Percentiles rank a stretch among this genome's conserved stretches.
phyloP scores from a whole-genome alignment of 768 basidiomycete species.

The Ramaria rubella region DNA sequence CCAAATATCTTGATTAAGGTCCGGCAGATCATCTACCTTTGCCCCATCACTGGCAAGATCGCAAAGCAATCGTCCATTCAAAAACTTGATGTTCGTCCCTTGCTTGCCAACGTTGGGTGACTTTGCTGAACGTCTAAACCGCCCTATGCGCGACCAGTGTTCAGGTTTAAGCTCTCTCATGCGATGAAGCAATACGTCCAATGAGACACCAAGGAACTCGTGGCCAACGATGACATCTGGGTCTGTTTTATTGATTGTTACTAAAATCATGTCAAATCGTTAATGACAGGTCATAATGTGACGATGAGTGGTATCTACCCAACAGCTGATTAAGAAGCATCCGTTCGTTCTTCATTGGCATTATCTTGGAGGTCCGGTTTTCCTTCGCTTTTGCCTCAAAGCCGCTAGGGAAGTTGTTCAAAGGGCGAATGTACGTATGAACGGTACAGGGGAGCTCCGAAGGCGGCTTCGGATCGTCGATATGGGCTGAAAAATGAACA shows the following conservation, averaged over 20 bases:
- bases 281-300: not conserved
- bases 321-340: slow-evolving; percentile 79
- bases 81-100: slow-evolving; percentile 75
- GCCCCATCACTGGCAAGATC: slow-evolving; percentile 93
- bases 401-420: slow-evolving; percentile 78
- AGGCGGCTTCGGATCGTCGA: slow-evolving; percentile 90
- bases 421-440: slow-evolving; percentile 84
- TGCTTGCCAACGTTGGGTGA: slow-evolving; percentile 80
- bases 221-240: slow-evolving; percentile 94
- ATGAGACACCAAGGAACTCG: slow-evolving; percentile 83
- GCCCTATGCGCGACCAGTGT: slow-evolving; percentile 90
- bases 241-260: slow-evolving; percentile 75
- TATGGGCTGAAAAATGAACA: slow-evolving; percentile 46
- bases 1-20: not conserved
- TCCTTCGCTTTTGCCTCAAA: slow-evolving; percentile 67
- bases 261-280: slow-evolving; percentile 29
- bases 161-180: slow-evolving; percentile 88
- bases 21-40: slow-evolving; percentile 47
- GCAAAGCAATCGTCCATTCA: slow-evolving; percentile 81
- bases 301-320: slow-evolving; percentile 34
- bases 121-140: slow-evolving; percentile 73
- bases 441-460: slow-evolving; percentile 77
- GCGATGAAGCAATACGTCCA: slow-evolving; percentile 86
- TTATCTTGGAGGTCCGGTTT: slow-evolving; percentile 62
- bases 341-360: slow-evolving; percentile 73